phyloP scores from a whole-genome alignment of 306 rosid species.

The Gynostemma pentaphyllum region DNA sequence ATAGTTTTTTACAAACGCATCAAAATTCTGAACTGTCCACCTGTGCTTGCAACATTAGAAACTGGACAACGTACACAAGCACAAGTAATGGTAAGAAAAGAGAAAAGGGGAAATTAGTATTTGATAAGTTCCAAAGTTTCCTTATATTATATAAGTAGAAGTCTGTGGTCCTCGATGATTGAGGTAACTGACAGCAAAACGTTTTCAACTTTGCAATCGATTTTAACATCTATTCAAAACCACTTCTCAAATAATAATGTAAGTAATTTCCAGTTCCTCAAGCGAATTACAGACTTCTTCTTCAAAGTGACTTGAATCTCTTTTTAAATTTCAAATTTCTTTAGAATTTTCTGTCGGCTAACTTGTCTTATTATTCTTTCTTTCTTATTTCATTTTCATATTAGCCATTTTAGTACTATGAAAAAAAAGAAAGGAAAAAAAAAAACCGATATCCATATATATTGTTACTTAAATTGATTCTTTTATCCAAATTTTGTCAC shows the following conservation, averaged over 20 bases:
- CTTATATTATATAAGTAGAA: not conserved
- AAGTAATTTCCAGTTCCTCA: not conserved
- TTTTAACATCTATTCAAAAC: not conserved
- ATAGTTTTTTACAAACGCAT: constrained; percentile 15
- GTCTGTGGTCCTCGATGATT: not conserved
- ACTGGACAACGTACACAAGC: not conserved
- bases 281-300: not conserved
- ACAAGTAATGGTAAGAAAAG: not conserved
- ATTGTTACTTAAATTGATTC: not conserved
- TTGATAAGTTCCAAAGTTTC: not conserved
- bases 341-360: not conserved
- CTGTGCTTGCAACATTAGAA: not conserved
- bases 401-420: not conserved
- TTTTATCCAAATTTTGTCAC: not conserved
- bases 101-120: not conserved
- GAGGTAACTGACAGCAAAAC: not conserved
- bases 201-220: not conserved
- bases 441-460: not conserved
- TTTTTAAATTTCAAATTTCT: not conserved
- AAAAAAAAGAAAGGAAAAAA: not conserved
- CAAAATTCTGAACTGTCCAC: not conserved
- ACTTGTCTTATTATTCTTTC: not conserved
- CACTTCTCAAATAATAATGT: not conserved
- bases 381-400: not conserved
- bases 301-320: not conserved